Percentiles rank a stretch among this genome's conserved stretches.
Conservation (phyloP, 306 rosid genomes). For the Vachellia collinsii region DNA sequence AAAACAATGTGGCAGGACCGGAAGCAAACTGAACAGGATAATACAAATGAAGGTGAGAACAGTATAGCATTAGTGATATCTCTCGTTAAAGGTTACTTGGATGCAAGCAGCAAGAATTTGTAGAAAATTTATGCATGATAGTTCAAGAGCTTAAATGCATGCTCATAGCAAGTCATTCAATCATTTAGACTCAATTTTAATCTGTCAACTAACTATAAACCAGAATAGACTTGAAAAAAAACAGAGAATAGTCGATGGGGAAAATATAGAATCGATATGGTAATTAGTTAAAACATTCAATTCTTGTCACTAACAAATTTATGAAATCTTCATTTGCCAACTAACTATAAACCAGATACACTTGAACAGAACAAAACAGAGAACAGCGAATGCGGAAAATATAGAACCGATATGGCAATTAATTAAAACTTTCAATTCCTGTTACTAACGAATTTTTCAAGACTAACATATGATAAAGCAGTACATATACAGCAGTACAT, state of each 20-base stretch:
- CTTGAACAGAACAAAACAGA: background rate
- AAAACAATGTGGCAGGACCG: background rate
- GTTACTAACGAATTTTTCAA: background rate
- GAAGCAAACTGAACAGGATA: background rate
- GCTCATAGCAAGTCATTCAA: background rate
- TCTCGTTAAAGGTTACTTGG: background rate
- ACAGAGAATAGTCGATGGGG: no score
- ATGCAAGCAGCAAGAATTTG: background rate
- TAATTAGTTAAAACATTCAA: no score
- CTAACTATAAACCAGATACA: background rate
- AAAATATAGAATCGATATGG: no score
- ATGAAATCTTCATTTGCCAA: background rate
- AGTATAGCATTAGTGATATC: background rate
- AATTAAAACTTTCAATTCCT: background rate
- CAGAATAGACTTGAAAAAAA: background rate
- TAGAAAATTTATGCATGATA: background rate
- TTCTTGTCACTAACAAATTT: no score
- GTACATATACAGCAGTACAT: background rate
- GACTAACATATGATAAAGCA: background rate
- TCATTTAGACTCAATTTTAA: background rate
- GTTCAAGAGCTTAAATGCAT: background rate
- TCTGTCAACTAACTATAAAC: background rate
- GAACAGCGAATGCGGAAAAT: background rate
- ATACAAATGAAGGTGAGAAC: background rate
- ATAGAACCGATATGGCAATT: background rate